Percentiles rank a stretch among this genome's conserved stretches.
These are phyloP conservation scores for Skeletonema menzelii DNA, from an alignment of 108 stramenopile species.

Conservation along the genomic window DNA sequence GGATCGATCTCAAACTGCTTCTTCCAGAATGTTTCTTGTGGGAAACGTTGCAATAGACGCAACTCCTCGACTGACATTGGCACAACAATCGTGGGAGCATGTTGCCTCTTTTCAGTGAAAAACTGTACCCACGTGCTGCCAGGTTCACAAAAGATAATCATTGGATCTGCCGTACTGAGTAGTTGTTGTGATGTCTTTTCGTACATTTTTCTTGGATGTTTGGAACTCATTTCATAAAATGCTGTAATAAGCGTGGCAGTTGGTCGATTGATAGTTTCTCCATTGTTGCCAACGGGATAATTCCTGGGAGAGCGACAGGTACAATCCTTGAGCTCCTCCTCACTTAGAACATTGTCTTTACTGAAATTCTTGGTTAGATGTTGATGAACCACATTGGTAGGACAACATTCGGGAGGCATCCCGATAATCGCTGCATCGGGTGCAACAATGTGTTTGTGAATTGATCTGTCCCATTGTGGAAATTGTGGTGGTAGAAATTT, in stretches of 20 bases:
- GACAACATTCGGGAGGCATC: slow-evolving; percentile 46
- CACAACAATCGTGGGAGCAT: slow-evolving; percentile 47
- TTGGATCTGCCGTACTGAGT: slow-evolving; percentile 42
- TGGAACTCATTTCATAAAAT: slow-evolving; percentile 51
- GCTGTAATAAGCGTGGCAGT: slow-evolving; percentile 41
- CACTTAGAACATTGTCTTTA: slow-evolving; percentile 25
- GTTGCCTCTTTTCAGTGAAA: slow-evolving; percentile 36
- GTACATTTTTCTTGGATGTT: slow-evolving; percentile 45
- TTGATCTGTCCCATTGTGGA: slow-evolving; percentile 45
- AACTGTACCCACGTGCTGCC: slow-evolving; percentile 40
- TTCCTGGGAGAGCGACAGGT: slow-evolving; percentile 44
- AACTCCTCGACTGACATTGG: slow-evolving; percentile 35
- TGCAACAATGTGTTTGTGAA: slow-evolving; percentile 28
- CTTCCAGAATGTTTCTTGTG: slow-evolving; percentile 50
- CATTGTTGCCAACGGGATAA: slow-evolving; percentile 22
- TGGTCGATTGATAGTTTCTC: slow-evolving; percentile 8
- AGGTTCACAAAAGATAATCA: slow-evolving; percentile 53
- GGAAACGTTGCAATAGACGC: slow-evolving; percentile 25
- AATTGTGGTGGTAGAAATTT: slow-evolving; percentile 49
- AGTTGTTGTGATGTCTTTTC: slow-evolving; percentile 38
- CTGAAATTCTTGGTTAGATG: slow-evolving; percentile 38
- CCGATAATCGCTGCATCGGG: slow-evolving; percentile 21
- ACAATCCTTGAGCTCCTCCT: slow-evolving; percentile 40
- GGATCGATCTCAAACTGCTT: slow-evolving; percentile 54
- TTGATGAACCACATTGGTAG: slow-evolving; percentile 24